phyloP scores from a whole-genome alignment of 345 rosid genomes.

The Passiflora organensis region DNA sequence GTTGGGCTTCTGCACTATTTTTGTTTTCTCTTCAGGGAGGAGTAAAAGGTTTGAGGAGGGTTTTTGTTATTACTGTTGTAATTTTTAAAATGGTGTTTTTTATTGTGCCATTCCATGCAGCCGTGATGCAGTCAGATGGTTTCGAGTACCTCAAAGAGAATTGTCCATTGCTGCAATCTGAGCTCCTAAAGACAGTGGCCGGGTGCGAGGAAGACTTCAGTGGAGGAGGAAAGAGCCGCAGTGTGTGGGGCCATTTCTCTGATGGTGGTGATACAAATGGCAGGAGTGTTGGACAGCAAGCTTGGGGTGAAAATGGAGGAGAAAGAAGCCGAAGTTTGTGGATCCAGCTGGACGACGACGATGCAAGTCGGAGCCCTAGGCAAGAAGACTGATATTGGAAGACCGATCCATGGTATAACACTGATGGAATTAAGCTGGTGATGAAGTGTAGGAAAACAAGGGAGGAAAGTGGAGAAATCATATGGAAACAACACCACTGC shows the following conservation, averaged over 20 bases:
- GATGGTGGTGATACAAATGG: conserved; percentile 63
- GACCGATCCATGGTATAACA: background rate
- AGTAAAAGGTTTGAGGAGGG: too few species aligned
- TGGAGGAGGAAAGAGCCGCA: conserved; percentile 55
- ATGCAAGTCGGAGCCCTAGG: conserved; percentile 39
- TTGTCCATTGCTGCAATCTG: conserved; percentile 62
- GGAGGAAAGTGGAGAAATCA: background rate
- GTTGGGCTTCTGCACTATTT: too few species aligned
- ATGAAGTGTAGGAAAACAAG: background rate
- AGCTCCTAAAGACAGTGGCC: conserved; percentile 65
- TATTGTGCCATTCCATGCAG: conserved; percentile 32
- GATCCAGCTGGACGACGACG: conserved; percentile 53
- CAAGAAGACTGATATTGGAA: conserved; percentile 31
- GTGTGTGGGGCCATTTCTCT: conserved; percentile 64
- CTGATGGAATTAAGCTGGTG: background rate
- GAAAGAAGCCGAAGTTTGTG: conserved; percentile 60
- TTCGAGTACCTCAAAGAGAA: conserved; percentile 62
- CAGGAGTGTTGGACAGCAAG: conserved; percentile 46
- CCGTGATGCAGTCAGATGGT: conserved; percentile 70
- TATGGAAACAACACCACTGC: background rate
- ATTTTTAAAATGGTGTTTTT: background rate
- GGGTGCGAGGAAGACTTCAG: conserved; percentile 65
- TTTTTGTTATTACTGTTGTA: too few species aligned
- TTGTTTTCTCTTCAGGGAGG: too few species aligned
- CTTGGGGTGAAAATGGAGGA: conserved; percentile 70